phyloP scores from a whole-genome alignment of 495 filamentous ascomycete species.

The Melanomma pulvis-pyrius region DNA sequence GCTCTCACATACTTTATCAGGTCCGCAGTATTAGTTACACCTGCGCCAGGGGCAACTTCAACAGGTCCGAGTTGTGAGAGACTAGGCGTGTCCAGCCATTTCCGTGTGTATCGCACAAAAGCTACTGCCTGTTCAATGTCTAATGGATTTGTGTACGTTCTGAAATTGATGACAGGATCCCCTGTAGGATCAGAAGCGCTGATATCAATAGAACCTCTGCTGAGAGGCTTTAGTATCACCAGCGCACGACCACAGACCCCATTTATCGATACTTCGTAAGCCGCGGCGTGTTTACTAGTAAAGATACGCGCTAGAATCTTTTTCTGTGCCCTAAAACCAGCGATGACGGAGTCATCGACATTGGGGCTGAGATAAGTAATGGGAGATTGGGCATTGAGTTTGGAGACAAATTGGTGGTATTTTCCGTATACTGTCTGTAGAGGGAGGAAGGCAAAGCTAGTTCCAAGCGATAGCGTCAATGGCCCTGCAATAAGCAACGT shows the following conservation, averaged over 20 bases:
- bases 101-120: neutral
- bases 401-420: neutral
- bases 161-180: neutral
- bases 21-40: neutral
- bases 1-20: neutral
- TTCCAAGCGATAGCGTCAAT: neutral
- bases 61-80: neutral
- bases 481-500: neutral
- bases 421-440: neutral
- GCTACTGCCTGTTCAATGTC: neutral
- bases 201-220: neutral
- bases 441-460: neutral
- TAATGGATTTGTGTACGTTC: neutral
- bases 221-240: slow-evolving; percentile 8
- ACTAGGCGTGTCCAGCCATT: neutral
- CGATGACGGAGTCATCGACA: neutral
- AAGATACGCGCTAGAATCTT: neutral
- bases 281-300: neutral
- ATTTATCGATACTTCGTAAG: neutral
- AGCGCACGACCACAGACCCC: neutral
- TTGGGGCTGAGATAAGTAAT: neutral
- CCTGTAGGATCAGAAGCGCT: neutral
- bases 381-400: neutral
- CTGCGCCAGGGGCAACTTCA: neutral
- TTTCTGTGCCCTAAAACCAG: neutral